Percentiles rank a stretch among this genome's conserved stretches.
Evolutionary conservation across 2,329 filamentous ascomycete genomes (phyloP).

Genomic region (Calonectria pseudoreteaudii): DNA sequence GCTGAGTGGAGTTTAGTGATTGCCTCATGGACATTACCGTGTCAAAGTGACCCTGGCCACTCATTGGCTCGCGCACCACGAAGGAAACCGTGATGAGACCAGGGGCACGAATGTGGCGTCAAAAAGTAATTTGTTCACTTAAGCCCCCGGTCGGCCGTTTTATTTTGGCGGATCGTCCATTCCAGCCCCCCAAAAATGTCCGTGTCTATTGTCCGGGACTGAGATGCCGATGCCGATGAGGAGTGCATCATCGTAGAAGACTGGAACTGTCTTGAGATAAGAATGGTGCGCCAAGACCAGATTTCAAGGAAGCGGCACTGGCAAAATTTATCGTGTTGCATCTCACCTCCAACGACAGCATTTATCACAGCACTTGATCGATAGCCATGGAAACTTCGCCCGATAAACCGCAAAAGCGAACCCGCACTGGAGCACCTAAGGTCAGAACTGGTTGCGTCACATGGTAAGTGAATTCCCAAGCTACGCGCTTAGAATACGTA

Average conservation of each 20-base stretch:
- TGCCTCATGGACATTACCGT: too few relatives aligned
- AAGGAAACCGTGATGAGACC: too few relatives aligned
- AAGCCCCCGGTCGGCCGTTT: neutral
- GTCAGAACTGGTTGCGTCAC: neutral
- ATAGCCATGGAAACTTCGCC: neutral
- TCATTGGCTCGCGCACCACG: too few relatives aligned
- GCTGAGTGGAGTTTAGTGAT: too few relatives aligned
- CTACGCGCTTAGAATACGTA: neutral
- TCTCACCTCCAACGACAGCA: neutral
- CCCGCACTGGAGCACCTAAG: too few relatives aligned
- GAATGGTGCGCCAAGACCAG: neutral
- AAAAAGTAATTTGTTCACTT: too few relatives aligned
- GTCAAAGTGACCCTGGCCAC: too few relatives aligned
- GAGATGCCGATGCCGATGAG: too few relatives aligned
- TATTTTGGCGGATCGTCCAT: neutral
- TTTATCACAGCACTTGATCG: neutral
- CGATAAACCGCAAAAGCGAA: neutral
- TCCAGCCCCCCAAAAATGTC: neutral
- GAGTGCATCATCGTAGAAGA: neutral
- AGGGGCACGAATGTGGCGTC: neutral
- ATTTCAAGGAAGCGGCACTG: neutral
- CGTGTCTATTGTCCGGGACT: neutral
- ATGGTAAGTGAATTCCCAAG: neutral
- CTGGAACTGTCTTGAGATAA: neutral
- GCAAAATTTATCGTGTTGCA: neutral